Evolutionary conservation across 2,329 filamentous ascomycete species (phyloP).

Genomic region (Colletotrichum camelliae): DNA sequence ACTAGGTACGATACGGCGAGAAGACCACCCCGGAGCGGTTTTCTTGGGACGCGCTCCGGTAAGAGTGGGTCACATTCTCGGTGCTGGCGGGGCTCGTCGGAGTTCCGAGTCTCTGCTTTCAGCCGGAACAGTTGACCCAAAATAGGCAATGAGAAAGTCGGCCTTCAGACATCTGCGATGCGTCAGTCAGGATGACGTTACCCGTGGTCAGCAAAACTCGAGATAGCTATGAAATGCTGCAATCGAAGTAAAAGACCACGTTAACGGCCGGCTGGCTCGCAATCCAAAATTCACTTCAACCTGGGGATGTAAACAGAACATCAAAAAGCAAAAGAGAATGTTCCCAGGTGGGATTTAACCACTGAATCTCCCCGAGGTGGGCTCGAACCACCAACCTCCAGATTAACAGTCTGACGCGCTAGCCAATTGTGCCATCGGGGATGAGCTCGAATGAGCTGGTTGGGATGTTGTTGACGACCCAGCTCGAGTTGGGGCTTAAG

Average conservation of each 20-base stretch:
- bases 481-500: neutral
- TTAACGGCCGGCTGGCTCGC: too few species aligned
- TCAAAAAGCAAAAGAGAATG: neutral
- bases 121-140: neutral
- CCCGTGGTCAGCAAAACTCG: neutral
- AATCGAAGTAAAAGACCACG: too few species aligned
- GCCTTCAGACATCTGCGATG: neutral
- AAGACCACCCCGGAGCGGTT: neutral
- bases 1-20: neutral
- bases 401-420: slow-evolving; percentile 24
- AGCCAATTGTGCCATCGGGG: slow-evolving; percentile 24
- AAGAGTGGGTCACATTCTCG: neutral
- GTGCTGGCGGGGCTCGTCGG: neutral
- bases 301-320: neutral
- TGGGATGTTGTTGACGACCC: neutral
- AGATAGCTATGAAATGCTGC: neutral
- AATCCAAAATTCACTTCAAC: too few species aligned
- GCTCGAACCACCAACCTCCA: slow-evolving; percentile 24
- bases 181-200: neutral
- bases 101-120: neutral
- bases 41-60: neutral
- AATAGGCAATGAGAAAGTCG: neutral
- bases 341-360: neutral
- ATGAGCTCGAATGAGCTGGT: slow-evolving; percentile 12
- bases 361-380: slow-evolving; percentile 18